Base-by-base conservation (phyloP, 225 moss, liverwort and hornwort genomes). In the Marchantia polymorpha region DNA sequence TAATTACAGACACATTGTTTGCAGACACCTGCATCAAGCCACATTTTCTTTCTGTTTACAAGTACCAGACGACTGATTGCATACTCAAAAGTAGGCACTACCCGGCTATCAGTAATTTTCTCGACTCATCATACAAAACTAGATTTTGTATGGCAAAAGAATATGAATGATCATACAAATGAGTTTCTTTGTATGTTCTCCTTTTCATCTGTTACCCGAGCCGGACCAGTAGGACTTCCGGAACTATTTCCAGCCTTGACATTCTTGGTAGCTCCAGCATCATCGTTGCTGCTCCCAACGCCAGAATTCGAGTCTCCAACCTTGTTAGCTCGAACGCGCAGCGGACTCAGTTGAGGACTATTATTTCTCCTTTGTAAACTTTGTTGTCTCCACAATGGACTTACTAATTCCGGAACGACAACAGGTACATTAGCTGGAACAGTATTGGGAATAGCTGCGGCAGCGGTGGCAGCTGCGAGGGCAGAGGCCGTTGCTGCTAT, bases 151-250 rank as follows among this genome's bases (percentile, higher is more conserved):
- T 82, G 64, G 13, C 25, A 53, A 75, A 52, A 25, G 72, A 82
- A 79, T 77, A 77, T 46, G 80, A 74, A 52, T 63, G 58, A 50
- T 87, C 82, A 87, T 80, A 83, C 84, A 83, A 87, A 72, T 83
- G 87, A 85, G 74, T 84, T 85, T 79, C 87, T 87, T 64, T 87
- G 87, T 82, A 87, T 87, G 81, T 87, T 87, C 81, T 87, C 87
- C 81, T 87, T 87, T 48, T 65, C 87, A 80, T 87, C 87, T 23
- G 84, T 76, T 72, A 82, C 79, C 58, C 87, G 82, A 39, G 78
- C 84, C 16, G 84, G 82, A 17, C 84, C 61, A 14, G 81, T 23
- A 52, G 87, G 87, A 79, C 87, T 87, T 75, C 82, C 83, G 23
- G 86, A 81, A 73, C 83, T 81, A 73, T 79, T 87, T 29, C 80